phyloP scores from a whole-genome alignment of 2,329 filamentous ascomycete genomes.

The Ophiocordyceps camponoti-saundersi region DNA sequence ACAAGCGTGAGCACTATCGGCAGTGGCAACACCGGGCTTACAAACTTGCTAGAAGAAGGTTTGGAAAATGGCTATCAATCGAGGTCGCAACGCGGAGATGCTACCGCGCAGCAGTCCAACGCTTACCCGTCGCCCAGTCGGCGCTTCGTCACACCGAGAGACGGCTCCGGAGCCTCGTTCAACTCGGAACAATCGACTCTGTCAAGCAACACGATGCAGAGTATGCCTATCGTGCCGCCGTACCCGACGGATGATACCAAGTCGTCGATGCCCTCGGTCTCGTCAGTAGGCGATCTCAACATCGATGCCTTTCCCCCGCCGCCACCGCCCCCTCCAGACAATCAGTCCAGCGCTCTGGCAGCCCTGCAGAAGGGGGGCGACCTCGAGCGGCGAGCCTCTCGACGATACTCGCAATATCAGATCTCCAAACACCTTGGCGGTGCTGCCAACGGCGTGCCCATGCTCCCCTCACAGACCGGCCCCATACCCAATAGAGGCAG shows the following conservation, averaged over 20 bases:
- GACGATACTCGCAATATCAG: slow-evolving; percentile 90
- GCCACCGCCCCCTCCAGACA: slow-evolving; percentile 49
- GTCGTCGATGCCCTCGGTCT: slow-evolving; percentile 26
- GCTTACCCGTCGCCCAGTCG: slow-evolving; percentile 27
- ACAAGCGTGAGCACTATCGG: slow-evolving; percentile 42
- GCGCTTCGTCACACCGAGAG: slow-evolving; percentile 28
- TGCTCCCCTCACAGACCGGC: slow-evolving; percentile 68
- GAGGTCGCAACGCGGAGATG: slow-evolving; percentile 15
- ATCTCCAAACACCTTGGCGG: slow-evolving; percentile 85
- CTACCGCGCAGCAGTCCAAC: slow-evolving; percentile 9
- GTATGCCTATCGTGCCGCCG: slow-evolving; percentile 55
- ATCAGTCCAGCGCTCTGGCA: slow-evolving; percentile 76
- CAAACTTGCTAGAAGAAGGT: slow-evolving; percentile 42
- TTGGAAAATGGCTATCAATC: slow-evolving; percentile 34
- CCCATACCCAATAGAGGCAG: slow-evolving; percentile 74
- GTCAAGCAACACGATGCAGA: slow-evolving; percentile 63
- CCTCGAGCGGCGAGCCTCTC: slow-evolving; percentile 77
- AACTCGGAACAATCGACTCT: slow-evolving; percentile 46
- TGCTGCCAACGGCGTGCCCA: slow-evolving; percentile 65
- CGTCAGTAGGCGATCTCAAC: slow-evolving; percentile 26
- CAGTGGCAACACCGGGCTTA: slow-evolving; percentile 38
- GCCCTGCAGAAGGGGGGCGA: slow-evolving; percentile 85
- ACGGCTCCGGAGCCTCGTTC: slow-evolving; percentile 31
- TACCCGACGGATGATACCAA: slow-evolving; percentile 42
- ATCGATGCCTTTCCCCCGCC: slow-evolving; percentile 55